Percentiles rank a stretch among this genome's conserved stretches.
Conservation (phyloP, 495 filamentous ascomycete genomes). For the Filosporella fistucella region DNA sequence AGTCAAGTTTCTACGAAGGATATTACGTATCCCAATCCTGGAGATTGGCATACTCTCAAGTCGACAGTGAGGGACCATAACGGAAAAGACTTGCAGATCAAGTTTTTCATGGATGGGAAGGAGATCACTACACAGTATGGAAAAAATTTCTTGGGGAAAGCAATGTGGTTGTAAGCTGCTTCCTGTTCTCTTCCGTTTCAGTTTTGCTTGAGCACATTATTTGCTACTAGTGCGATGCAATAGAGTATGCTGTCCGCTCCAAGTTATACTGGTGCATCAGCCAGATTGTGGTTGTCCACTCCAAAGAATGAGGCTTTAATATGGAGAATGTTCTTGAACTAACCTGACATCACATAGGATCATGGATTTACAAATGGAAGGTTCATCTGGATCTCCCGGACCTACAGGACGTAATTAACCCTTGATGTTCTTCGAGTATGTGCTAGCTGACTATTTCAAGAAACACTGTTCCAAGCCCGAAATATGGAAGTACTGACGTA, state of each 20-base stretch:
- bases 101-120: constrained; percentile 49
- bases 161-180: constrained; percentile 40
- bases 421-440: not conserved
- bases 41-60: constrained; percentile 44
- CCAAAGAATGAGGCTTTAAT: too few relatives aligned
- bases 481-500: constrained; percentile 5
- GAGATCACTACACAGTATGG: constrained; percentile 48
- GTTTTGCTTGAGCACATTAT: too few relatives aligned
- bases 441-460: not conserved
- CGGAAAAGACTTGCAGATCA: constrained; percentile 45
- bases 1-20: constrained; percentile 40
- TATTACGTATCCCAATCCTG: constrained; percentile 41
- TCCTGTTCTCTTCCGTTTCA: too few relatives aligned
- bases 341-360: constrained; percentile 27
- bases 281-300: too few relatives aligned
- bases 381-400: constrained; percentile 41
- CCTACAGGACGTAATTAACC: constrained; percentile 32
- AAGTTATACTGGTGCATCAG: too few relatives aligned
- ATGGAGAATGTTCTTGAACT: too few relatives aligned
- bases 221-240: too few relatives aligned
- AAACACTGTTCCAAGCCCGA: not conserved
- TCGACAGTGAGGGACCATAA: constrained; percentile 48
- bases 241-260: too few relatives aligned
- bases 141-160: constrained; percentile 40
- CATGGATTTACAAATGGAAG: constrained; percentile 46